Conservation (phyloP, 2,329 filamentous ascomycete species). For the Talaromyces marneffei region DNA sequence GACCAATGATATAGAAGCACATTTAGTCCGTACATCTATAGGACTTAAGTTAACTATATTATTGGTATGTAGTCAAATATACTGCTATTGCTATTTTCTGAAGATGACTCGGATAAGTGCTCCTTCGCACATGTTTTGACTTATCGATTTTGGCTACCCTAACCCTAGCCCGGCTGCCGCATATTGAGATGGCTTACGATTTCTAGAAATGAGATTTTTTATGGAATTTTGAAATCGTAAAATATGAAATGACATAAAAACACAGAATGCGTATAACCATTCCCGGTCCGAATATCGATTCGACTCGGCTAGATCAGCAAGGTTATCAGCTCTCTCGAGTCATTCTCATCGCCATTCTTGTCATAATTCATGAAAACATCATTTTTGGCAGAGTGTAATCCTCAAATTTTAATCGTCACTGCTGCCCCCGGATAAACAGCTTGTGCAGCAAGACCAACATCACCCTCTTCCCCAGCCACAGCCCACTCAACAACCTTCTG, state of each 20-base stretch:
- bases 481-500: conserved; percentile 38
- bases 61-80: neutral
- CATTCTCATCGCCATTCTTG: neutral
- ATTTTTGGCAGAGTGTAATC: neutral
- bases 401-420: conserved; percentile 28
- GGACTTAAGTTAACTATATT: neutral
- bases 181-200: neutral
- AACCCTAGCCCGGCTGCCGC: neutral
- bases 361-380: neutral
- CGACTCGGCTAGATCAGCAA: neutral
- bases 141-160: neutral
- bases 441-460: conserved; percentile 27
- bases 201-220: too few species aligned
- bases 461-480: conserved; percentile 31
- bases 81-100: neutral
- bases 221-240: neutral
- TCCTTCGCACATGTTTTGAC: neutral
- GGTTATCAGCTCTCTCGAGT: neutral
- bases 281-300: neutral
- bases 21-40: neutral
- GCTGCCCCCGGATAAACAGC: conserved; percentile 30
- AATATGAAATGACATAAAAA: neutral
- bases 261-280: neutral
- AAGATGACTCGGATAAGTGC: neutral
- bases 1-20: neutral